These are phyloP conservation scores for Penicillium coffeae DNA, from an alignment of 495 filamentous ascomycete species.

Conservation along the genomic window DNA sequence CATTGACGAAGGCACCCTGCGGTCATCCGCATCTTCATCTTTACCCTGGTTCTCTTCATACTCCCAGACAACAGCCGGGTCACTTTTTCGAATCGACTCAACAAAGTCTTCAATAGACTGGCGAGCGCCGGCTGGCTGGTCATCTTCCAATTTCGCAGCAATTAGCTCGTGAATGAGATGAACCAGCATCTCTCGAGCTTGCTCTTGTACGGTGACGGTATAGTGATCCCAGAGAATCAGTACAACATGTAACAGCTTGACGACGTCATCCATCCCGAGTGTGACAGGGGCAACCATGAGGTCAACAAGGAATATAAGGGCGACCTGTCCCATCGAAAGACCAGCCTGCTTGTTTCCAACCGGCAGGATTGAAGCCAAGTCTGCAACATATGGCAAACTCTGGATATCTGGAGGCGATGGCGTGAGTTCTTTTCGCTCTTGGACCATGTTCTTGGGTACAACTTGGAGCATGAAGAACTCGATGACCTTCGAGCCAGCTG, in stretches of 20 bases:
- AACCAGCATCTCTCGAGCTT: constrained; percentile 95
- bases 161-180: constrained; percentile 96
- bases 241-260: constrained; percentile 83
- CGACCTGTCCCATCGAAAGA: constrained; percentile 87
- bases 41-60: constrained; percentile 90
- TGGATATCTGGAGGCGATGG: constrained; percentile 70
- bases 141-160: constrained; percentile 82
- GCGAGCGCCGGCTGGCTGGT: constrained; percentile 59
- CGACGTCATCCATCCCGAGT: constrained; percentile 69
- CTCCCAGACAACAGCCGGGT: constrained; percentile 80
- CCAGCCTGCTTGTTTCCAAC: constrained; percentile 85
- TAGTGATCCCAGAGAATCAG: constrained; percentile 97
- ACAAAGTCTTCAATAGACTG: constrained; percentile 81
- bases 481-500: constrained; percentile 85
- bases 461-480: constrained; percentile 91
- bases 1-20: constrained; percentile 85
- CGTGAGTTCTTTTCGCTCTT: constrained; percentile 70
- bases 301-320: constrained; percentile 91
- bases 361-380: constrained; percentile 74
- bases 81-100: constrained; percentile 83
- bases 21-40: constrained; percentile 59
- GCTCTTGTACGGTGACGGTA: constrained; percentile 89
- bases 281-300: constrained; percentile 90
- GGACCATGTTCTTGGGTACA: constrained; percentile 84
- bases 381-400: constrained; percentile 81